Evolutionary conservation across 2,329 filamentous ascomycete species (phyloP).

Genomic region (Trichoderma atrobrunneum): DNA sequence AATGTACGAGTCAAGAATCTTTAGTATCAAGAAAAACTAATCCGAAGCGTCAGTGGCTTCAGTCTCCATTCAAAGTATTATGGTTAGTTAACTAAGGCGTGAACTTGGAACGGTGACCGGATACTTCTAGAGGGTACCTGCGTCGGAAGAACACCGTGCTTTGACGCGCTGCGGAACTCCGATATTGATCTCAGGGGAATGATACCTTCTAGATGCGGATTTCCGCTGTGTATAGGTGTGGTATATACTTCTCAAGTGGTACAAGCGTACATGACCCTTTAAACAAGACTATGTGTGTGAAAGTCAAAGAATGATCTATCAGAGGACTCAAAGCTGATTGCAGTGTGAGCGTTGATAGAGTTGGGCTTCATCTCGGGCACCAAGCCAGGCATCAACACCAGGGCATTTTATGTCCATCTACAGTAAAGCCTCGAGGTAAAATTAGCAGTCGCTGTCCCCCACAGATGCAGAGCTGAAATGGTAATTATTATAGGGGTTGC

Average conservation of each 20-base stretch:
- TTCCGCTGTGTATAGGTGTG: neutral
- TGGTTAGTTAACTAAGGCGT: neutral
- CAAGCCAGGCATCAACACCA: neutral
- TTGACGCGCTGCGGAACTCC: neutral
- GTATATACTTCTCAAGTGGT: neutral
- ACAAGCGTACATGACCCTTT: neutral
- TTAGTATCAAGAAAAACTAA: neutral
- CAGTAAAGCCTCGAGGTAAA: neutral
- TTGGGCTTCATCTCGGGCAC: neutral
- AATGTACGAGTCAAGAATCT: neutral
- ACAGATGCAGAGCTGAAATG: neutral
- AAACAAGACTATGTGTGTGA: neutral
- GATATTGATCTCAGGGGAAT: neutral
- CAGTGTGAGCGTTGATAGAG: neutral
- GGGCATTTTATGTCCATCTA: neutral
- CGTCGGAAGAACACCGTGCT: neutral
- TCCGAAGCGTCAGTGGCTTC: too few species aligned
- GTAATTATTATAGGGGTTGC: neutral
- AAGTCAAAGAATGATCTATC: neutral
- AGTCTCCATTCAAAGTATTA: neutral
- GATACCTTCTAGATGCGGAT: neutral
- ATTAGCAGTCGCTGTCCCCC: neutral
- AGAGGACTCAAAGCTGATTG: neutral
- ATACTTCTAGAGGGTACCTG: neutral
- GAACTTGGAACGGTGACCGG: too few species aligned